Conservation (phyloP, 2,329 filamentous ascomycete species). For the Talaromyces verruculosus region DNA sequence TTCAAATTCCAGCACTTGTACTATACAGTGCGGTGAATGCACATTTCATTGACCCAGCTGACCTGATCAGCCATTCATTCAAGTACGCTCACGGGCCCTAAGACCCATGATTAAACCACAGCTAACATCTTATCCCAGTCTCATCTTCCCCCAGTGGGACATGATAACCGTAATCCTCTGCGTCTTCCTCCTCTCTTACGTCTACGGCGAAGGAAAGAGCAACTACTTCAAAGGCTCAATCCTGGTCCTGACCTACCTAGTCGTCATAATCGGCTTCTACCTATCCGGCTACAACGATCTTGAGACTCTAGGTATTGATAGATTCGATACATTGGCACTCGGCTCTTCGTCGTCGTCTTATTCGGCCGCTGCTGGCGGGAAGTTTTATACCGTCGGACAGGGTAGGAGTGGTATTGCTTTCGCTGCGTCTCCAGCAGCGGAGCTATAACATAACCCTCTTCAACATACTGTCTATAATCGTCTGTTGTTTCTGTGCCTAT, state of each 20-base stretch:
- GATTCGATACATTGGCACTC: constrained; percentile 49
- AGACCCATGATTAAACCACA: constrained; percentile 13
- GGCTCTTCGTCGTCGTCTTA: background rate
- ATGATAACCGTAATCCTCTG: constrained; percentile 96
- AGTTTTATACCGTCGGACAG: constrained; percentile 20
- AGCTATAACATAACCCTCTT: background rate
- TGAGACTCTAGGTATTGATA: constrained; percentile 49
- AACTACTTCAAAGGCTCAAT: constrained; percentile 99
- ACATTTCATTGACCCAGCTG: constrained; percentile 53
- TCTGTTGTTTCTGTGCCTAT: background rate
- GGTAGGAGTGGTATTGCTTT: constrained; percentile 19
- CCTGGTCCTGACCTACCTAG: constrained; percentile 85
- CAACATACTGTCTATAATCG: background rate
- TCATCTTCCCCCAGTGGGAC: constrained; percentile 98
- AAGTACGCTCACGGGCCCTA: constrained; percentile 44
- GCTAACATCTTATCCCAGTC: constrained; percentile 43
- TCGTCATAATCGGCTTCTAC: constrained; percentile 89
- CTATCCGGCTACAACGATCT: constrained; percentile 67
- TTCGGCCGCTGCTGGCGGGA: constrained; percentile 4
- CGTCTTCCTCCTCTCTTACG: constrained; percentile 93
- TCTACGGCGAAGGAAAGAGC: constrained; percentile 98
- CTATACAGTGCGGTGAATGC: constrained; percentile 81
- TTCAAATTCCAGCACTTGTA: constrained; percentile 91
- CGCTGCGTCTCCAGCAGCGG: background rate
- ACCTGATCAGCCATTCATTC: constrained; percentile 55